Base-by-base conservation (phyloP, 2,329 filamentous ascomycete species). In the Colletotrichum acutatum region DNA sequence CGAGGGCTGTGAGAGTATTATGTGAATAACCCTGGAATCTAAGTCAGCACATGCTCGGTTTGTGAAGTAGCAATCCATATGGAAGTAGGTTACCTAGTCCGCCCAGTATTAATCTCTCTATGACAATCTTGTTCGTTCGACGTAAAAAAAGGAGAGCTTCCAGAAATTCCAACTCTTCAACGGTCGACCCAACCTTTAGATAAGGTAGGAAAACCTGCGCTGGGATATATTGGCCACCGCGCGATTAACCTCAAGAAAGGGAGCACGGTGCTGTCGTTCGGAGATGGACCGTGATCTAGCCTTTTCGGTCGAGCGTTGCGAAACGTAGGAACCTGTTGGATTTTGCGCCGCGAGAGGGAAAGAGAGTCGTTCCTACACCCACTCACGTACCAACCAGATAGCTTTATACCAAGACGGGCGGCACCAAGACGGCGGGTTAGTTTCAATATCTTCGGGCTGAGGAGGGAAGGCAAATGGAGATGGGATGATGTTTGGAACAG, bases 241-340 rank as follows among this genome's bases (percentile, higher is more conserved):
- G 32, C 24, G 32, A 59, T 69, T 59, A 64, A 54, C 32, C 60
- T 65, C 66, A 22, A 12, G 4, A 49, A 22, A 49, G 19, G 7
- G 26, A 34, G 70, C 70, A 72, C 70, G 70, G 70, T 70, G 58
- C 46, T 65, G 28, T 65, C 66, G 70, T 72, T 72, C 70, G 66
- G 70, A 53, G 54, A 70, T 56, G 54, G 30, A 46, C 66, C 54
- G 66, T 42, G 42, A 42, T 65, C 59, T 65, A 64, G 22, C 54
- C 70, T 65, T 57, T 69, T 72, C 9, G 28, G 66, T 59, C 22
- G 32, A 49, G 46, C 42, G 49, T 72, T 70, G 66, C 59, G 59
- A 49, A 49, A 42, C 37, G 37, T 34, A 65, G 52, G 54, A 61
- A 59, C 11, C 58, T 32, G 65, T 30, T 72, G 66, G 70, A 57